Evolutionary conservation across 2,329 filamentous ascomycete species (phyloP).

Genomic region (Stachybotrys chlorohalonatus): DNA sequence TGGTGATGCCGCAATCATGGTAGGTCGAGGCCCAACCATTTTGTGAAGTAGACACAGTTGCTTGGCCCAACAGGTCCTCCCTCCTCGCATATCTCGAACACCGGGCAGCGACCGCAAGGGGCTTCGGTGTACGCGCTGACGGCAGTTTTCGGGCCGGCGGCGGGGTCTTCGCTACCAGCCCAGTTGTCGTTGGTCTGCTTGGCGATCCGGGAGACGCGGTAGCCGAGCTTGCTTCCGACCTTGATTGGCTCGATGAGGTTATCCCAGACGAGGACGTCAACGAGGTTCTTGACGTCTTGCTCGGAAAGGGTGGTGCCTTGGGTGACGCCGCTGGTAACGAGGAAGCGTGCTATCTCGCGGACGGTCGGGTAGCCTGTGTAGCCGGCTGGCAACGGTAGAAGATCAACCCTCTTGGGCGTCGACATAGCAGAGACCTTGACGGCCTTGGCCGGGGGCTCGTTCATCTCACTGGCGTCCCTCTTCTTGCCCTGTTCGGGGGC

Average conservation of each 20-base stretch:
- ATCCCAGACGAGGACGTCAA: conserved; percentile 85
- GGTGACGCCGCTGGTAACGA: conserved; percentile 61
- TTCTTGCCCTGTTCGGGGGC: conserved; percentile 37
- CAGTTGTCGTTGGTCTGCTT: conserved; percentile 33
- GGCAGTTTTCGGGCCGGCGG: conserved; percentile 31
- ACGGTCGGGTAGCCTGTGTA: conserved; percentile 77
- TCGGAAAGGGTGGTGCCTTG: conserved; percentile 62
- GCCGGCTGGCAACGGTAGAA: conserved; percentile 50
- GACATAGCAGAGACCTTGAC: conserved; percentile 12
- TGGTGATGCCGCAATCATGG: not conserved
- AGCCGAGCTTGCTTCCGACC: conserved; percentile 39
- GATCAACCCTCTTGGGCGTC: conserved; percentile 23
- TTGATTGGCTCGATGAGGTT: conserved; percentile 64
- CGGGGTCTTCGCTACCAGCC: conserved; percentile 28
- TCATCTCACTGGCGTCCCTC: conserved; percentile 34
- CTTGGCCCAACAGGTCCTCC: conserved; percentile 83
- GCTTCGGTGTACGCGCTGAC: conserved; percentile 76
- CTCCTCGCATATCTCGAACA: conserved; percentile 86
- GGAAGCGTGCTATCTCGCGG: conserved; percentile 63
- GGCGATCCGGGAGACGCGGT: conserved; percentile 41
- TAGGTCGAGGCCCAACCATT: conserved; percentile 58
- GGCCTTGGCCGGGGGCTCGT: conserved; percentile 18
- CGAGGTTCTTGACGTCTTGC: conserved; percentile 72
- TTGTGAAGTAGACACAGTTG: conserved; percentile 84
- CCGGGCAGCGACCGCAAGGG: conserved; percentile 85